Conservation (phyloP, 2,329 filamentous ascomycete species). For the Aspergillus ruber region DNA sequence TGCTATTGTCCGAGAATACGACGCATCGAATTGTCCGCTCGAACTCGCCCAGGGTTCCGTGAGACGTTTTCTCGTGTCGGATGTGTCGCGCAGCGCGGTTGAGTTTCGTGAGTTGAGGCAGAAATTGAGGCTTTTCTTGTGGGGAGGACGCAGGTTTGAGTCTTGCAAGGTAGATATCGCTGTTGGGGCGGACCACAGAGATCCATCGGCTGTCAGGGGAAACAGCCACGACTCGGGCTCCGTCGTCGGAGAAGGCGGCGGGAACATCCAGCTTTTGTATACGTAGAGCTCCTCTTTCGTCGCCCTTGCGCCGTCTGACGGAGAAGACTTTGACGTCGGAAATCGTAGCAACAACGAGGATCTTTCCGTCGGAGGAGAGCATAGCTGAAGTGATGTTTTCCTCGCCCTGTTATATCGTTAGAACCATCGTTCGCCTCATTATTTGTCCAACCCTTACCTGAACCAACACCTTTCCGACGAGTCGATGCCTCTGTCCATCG, state of each 20-base stretch:
- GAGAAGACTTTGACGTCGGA: constrained; percentile 72
- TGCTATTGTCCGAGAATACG: constrained; percentile 74
- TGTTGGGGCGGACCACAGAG: constrained; percentile 53
- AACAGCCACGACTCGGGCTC: constrained; percentile 59
- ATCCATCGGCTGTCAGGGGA: constrained; percentile 44
- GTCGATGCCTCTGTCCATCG: constrained; percentile 31
- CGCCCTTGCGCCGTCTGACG: constrained; percentile 49
- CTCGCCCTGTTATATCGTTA: constrained; percentile 50
- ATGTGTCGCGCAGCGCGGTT: constrained; percentile 29
- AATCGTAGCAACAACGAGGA: constrained; percentile 70
- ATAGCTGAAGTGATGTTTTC: constrained; percentile 73
- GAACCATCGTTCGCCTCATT: not conserved
- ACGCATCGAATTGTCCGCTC: constrained; percentile 67
- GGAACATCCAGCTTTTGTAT: constrained; percentile 66
- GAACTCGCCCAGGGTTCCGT: constrained; percentile 68
- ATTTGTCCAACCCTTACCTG: constrained; percentile 27
- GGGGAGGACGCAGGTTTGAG: constrained; percentile 37
- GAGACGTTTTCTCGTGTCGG: constrained; percentile 43
- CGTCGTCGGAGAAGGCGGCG: constrained; percentile 49
- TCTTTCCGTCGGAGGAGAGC: constrained; percentile 63
- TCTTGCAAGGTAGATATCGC: constrained; percentile 49
- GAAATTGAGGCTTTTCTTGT: constrained; percentile 38
- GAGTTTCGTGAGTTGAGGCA: constrained; percentile 40
- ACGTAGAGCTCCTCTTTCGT: constrained; percentile 55
- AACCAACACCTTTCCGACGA: constrained; percentile 62